A percentile compares a stretch with the other conserved stretches of the same genome.
Conservation (phyloP, 2,329 filamentous ascomycete genomes). For the Colletotrichum euphorbiae region DNA sequence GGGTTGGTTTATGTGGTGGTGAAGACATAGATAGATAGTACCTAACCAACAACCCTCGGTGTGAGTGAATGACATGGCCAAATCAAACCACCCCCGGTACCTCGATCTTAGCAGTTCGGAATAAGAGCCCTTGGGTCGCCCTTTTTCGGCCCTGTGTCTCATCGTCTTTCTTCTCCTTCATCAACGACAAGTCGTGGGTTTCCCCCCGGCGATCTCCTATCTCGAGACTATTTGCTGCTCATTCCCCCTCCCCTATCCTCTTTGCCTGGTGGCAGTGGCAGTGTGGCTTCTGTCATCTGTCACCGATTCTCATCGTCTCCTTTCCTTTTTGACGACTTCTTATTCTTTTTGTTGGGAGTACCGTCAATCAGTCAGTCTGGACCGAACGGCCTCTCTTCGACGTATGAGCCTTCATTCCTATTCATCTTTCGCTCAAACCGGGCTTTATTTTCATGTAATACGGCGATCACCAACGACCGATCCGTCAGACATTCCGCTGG, state of each 20-base stretch:
- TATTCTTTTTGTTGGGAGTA: not conserved
- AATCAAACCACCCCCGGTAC: not conserved
- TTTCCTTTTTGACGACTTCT: not conserved
- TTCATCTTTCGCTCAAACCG: not conserved
- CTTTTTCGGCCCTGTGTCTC: conserved; percentile 27
- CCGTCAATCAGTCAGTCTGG: not conserved
- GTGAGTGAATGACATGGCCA: not conserved
- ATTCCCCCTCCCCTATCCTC: not conserved
- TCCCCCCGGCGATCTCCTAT: conserved; percentile 5
- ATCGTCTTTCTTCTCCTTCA: not conserved
- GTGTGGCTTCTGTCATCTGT: conserved; percentile 6
- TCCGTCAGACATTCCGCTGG: not conserved
- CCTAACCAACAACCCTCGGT: not conserved
- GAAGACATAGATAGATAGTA: not conserved
- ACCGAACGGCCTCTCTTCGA: not conserved
- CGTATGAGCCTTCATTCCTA: not conserved
- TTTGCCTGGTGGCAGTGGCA: not conserved
- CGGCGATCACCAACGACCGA: not conserved
- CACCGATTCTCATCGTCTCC: not conserved
- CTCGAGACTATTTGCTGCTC: not conserved
- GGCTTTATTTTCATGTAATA: not conserved
- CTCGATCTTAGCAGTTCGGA: conserved; percentile 7
- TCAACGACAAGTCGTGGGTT: not conserved
- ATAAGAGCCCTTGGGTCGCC: conserved; percentile 16
- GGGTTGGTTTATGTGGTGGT: not conserved